Evolutionary conservation across 2,329 filamentous ascomycete species (phyloP).

Genomic region (Ambrosiella xylebori): DNA sequence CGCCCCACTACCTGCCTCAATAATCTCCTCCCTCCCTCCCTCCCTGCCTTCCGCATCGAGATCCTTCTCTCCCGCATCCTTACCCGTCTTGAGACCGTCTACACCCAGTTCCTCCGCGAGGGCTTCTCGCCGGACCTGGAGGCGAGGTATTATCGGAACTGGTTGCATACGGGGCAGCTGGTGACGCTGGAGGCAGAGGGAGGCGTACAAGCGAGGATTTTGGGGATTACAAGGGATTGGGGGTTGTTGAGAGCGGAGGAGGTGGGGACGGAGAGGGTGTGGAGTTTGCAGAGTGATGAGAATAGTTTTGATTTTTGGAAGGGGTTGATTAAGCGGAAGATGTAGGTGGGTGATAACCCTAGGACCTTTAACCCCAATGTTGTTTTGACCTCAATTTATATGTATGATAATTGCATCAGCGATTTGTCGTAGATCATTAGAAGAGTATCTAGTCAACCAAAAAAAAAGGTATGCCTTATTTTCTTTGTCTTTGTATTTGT

Average conservation of each 20-base stretch:
- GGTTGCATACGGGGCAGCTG: slow-evolving; percentile 64
- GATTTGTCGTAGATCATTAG: too few species aligned
- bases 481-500: too few species aligned
- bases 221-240: slow-evolving; percentile 85
- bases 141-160: slow-evolving; percentile 59
- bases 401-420: too few species aligned
- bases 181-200: slow-evolving; percentile 66
- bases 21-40: slow-evolving; percentile 38
- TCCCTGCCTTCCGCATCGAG: slow-evolving; percentile 51
- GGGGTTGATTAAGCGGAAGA: slow-evolving; percentile 67
- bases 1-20: slow-evolving; percentile 78
- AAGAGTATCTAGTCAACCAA: too few species aligned
- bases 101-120: slow-evolving; percentile 52
- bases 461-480: too few species aligned
- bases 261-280: slow-evolving; percentile 59
- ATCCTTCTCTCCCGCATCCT: slow-evolving; percentile 68
- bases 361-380: neutral
- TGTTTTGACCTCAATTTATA: too few species aligned
- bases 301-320: slow-evolving; percentile 98
- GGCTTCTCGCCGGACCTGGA: slow-evolving; percentile 66
- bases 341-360: slow-evolving; percentile 24
- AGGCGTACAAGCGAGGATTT: slow-evolving; percentile 55
- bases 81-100: slow-evolving; percentile 59
- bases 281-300: slow-evolving; percentile 82
- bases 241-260: slow-evolving; percentile 76